Conservation (phyloP, 257 asterid genomes). For the Solanum medicagineum region DNA sequence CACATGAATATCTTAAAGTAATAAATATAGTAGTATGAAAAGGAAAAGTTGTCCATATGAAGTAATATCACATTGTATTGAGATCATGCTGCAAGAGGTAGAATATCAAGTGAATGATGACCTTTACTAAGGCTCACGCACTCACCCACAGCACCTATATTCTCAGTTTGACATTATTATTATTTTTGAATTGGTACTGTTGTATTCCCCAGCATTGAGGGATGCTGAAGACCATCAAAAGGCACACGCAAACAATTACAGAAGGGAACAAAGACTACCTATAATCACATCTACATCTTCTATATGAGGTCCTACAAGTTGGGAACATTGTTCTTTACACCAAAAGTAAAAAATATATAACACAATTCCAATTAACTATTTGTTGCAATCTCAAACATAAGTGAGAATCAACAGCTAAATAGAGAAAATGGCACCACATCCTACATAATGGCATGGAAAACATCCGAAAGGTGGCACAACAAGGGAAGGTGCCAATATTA, state of each 20-base stretch:
- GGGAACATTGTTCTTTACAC: not conserved
- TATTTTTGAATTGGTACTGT: not conserved
- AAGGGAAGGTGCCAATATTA: not conserved
- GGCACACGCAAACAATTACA: not conserved
- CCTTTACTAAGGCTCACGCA: not conserved
- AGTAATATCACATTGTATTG: not conserved
- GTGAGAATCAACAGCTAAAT: not conserved
- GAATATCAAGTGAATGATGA: not conserved
- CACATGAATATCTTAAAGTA: not conserved
- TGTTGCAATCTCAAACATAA: not conserved
- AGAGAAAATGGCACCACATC: not conserved
- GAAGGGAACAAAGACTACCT: not conserved
- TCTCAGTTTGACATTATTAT: not conserved
- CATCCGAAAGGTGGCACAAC: not conserved
- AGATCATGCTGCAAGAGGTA: not conserved
- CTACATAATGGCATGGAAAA: not conserved
- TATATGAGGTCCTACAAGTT: not conserved
- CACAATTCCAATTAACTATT: not conserved
- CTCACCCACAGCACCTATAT: not conserved
- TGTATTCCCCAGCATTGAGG: not conserved
- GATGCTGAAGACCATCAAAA: not conserved
- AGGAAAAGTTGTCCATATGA: not conserved
- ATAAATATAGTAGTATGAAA: not conserved
- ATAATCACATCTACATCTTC: not conserved
- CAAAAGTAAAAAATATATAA: not conserved